Conservation (phyloP, 331 rosid genomes). For the Pyrus hybrid region DNA sequence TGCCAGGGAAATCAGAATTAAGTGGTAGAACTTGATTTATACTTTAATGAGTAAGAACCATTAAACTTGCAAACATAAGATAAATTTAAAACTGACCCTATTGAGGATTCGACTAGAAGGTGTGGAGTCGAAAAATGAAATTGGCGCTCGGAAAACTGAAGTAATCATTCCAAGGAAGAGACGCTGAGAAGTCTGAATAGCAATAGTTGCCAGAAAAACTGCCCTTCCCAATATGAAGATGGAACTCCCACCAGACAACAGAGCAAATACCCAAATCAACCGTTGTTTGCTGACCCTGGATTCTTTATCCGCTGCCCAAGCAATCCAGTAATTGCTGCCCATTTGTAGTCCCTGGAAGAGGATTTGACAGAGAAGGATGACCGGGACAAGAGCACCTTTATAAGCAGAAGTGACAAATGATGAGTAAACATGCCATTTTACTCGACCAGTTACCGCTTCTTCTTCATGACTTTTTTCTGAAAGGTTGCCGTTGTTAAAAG, state of each 20-base stretch:
- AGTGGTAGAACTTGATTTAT: background rate
- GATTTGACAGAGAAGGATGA: conserved; percentile 76
- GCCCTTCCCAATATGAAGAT: conserved; percentile 85
- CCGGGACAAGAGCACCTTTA: conserved; percentile 73
- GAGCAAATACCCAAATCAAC: conserved; percentile 47
- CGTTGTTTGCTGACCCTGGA: conserved; percentile 29
- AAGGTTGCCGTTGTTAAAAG: conserved; percentile 19
- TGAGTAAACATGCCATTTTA: conserved; percentile 86
- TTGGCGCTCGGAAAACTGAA: conserved; percentile 75
- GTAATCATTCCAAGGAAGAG: conserved; percentile 72
- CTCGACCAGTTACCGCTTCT: conserved; percentile 73
- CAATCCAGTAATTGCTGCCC: conserved; percentile 92
- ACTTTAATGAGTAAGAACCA: background rate
- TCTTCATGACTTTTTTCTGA: conserved; percentile 49
- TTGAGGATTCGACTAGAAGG: conserved; percentile 83
- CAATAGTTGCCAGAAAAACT: conserved; percentile 58
- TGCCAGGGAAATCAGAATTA: conserved; percentile 15
- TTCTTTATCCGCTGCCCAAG: conserved; percentile 75
- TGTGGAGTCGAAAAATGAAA: conserved; percentile 73
- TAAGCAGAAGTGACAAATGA: conserved; percentile 67
- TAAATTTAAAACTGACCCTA: conserved; percentile 46
- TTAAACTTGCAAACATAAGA: background rate
- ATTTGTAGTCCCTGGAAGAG: conserved; percentile 77
- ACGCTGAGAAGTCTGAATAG: conserved; percentile 68
- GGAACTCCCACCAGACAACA: conserved; percentile 81